Evolutionary conservation across 2,329 filamentous ascomycete species (phyloP).

Genomic region (Paraphaeosphaeria minitans): DNA sequence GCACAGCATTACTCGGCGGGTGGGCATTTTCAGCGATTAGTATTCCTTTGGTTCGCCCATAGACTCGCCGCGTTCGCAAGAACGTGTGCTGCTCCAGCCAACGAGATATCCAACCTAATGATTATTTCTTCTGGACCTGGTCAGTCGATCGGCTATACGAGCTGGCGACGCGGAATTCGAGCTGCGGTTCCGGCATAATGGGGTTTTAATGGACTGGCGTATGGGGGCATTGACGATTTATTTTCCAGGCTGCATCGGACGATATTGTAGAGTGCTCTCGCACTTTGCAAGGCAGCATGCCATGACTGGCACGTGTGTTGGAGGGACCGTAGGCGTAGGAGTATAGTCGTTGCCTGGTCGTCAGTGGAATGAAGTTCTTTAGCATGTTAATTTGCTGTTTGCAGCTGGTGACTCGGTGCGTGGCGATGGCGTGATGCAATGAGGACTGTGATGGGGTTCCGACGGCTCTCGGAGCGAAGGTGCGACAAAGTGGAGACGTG

Average conservation of each 20-base stretch:
- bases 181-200: slow-evolving; percentile 7
- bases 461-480: background rate
- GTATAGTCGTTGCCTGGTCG: background rate
- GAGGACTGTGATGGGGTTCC: slow-evolving; percentile 18
- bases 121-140: slow-evolving; percentile 21
- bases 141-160: slow-evolving; percentile 15
- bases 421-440: slow-evolving; percentile 7
- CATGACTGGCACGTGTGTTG: slow-evolving; percentile 20
- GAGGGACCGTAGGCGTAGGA: background rate
- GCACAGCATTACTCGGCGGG: slow-evolving; percentile 28
- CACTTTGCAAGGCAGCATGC: slow-evolving; percentile 8
- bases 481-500: background rate
- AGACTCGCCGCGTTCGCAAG: slow-evolving; percentile 22
- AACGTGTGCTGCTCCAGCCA: slow-evolving; percentile 30
- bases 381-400: slow-evolving; percentile 4
- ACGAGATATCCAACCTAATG: slow-evolving; percentile 33
- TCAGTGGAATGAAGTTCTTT: slow-evolving; percentile 14
- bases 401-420: slow-evolving; percentile 6
- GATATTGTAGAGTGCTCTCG: slow-evolving; percentile 6
- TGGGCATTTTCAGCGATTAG: slow-evolving; percentile 32
- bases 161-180: slow-evolving; percentile 11
- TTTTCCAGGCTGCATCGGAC: background rate
- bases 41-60: slow-evolving; percentile 31
- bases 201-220: slow-evolving; percentile 9
- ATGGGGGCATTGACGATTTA: background rate